Percentiles rank a stretch among this genome's conserved stretches.
Conservation (phyloP, 2,329 filamentous ascomycete genomes). For the Daldinia sp. region DNA sequence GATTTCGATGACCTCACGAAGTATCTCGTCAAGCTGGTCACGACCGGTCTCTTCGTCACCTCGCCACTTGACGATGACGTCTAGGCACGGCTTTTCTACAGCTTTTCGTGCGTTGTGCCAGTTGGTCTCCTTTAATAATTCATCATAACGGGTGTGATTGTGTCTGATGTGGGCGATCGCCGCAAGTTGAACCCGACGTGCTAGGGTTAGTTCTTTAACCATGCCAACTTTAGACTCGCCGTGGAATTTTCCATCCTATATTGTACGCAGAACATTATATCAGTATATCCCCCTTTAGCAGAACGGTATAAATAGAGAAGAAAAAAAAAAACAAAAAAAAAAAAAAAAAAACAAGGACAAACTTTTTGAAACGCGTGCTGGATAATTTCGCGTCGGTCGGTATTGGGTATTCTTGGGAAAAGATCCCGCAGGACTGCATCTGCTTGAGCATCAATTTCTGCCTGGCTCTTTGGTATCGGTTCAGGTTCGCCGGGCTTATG, state of each 20-base stretch:
- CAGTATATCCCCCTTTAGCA: background rate
- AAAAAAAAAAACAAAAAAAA: background rate
- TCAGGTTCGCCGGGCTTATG: slow-evolving; percentile 59
- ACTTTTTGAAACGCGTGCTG: slow-evolving; percentile 73
- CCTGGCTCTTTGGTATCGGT: slow-evolving; percentile 69
- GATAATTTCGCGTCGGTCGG: slow-evolving; percentile 72
- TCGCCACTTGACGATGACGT: slow-evolving; percentile 77
- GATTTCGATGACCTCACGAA: slow-evolving; percentile 75
- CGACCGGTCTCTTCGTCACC: slow-evolving; percentile 76
- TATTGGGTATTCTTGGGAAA: slow-evolving; percentile 74
- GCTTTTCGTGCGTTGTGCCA: slow-evolving; percentile 71
- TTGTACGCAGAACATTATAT: slow-evolving; percentile 23
- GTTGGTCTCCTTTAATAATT: slow-evolving; percentile 67
- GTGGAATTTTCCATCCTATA: slow-evolving; percentile 63
- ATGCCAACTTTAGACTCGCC: slow-evolving; percentile 70
- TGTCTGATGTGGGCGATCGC: slow-evolving; percentile 76
- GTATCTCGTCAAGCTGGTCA: slow-evolving; percentile 75
- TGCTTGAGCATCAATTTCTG: slow-evolving; percentile 71
- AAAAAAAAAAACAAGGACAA: slow-evolving; percentile 45
- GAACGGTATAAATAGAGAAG: background rate
- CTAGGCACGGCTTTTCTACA: slow-evolving; percentile 71
- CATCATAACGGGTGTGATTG: slow-evolving; percentile 74
- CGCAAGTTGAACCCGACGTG: slow-evolving; percentile 73
- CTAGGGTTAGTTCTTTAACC: slow-evolving; percentile 66
- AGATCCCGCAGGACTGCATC: slow-evolving; percentile 72